Base-by-base conservation (phyloP, 345 rosid species). In the Durio zibethinus region DNA sequence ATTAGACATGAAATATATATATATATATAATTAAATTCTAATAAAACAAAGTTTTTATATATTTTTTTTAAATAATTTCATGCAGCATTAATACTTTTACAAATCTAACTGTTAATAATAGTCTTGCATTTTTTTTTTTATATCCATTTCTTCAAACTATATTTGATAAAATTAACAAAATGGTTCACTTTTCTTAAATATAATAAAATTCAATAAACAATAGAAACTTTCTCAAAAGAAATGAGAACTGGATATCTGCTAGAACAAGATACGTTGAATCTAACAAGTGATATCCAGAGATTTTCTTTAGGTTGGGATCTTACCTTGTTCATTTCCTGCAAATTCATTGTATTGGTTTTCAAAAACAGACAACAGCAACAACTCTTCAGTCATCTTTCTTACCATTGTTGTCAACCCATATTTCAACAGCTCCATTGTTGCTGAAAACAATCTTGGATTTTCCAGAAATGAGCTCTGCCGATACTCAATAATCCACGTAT, bases 401-500 rank as follows among this genome's bases (percentile, higher is more conserved):
- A 72, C 42, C 50, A 43, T 10, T 36, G 61, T 72, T 5, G 82
- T 76, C 65, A 87, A 35, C 79, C 75, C 73, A 77, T 74, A 40
- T 57, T 71, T 87, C 74, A 86, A 73, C 45, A 92, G 57, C 80
- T 92, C 97, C 62, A 84, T 11, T 23, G 82, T 62, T 33, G 85
- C 61, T 53, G 90, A 77, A 68, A 86, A 72, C 73, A 92, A 73
- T 38, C 91, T 85, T 11, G 87, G 82, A 56, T 83, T 80, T 21
- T 90, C 90, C 75, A 83, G 71, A 31, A 83, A 79, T 23, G 86
- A 82, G 83, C 88, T 92, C 61, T 77, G 74, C 16, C 76, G 76
- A 42, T 96, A 92, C 89, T 93, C 97, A 60, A 93, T 85, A 81
- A 93, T 74, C 94, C 97, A 86, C 38, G 98, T 91, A 56, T 85